phyloP scores from a whole-genome alignment of 345 rosid genomes.

The Lepidium aucheri region DNA sequence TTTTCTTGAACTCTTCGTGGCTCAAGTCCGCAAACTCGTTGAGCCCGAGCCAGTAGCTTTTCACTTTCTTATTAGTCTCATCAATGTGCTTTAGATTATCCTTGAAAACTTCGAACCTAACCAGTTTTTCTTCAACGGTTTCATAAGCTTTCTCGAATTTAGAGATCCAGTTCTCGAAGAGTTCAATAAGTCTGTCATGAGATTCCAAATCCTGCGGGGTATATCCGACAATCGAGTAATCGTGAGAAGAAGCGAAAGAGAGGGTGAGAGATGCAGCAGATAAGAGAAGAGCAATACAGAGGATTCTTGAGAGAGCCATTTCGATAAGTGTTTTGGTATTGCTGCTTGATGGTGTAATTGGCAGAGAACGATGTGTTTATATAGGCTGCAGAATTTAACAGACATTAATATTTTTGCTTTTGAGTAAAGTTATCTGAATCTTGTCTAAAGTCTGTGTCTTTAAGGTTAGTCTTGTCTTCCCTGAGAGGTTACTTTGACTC shows the following conservation, averaged over 20 bases:
- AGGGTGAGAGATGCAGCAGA: constrained; percentile 21
- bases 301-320: constrained; percentile 37
- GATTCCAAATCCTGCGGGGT: constrained; percentile 51
- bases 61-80: constrained; percentile 47
- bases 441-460: constrained; percentile 13
- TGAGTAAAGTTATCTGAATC: constrained; percentile 20
- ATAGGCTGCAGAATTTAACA: constrained; percentile 7
- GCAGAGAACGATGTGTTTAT: constrained; percentile 14
- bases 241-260: constrained; percentile 33
- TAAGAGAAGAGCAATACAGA: constrained; percentile 28
- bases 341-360: constrained; percentile 3
- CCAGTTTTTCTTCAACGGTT: constrained; percentile 53
- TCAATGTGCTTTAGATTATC: constrained; percentile 73
- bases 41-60: constrained; percentile 68
- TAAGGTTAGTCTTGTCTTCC: constrained; percentile 21
- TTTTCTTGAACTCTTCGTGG: constrained; percentile 70
- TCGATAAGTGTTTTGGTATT: background rate
- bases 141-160: constrained; percentile 54
- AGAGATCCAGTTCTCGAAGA: constrained; percentile 66
- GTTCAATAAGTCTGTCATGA: constrained; percentile 46
- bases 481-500: constrained; percentile 13
- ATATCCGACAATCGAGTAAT: constrained; percentile 65
- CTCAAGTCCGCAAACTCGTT: constrained; percentile 74
- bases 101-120: constrained; percentile 57
- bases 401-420: constrained; percentile 11